A percentile compares a stretch with the other conserved stretches of the same genome.
Conservation (phyloP, 148 eudicot species). For the Heliosperma pusillum region DNA sequence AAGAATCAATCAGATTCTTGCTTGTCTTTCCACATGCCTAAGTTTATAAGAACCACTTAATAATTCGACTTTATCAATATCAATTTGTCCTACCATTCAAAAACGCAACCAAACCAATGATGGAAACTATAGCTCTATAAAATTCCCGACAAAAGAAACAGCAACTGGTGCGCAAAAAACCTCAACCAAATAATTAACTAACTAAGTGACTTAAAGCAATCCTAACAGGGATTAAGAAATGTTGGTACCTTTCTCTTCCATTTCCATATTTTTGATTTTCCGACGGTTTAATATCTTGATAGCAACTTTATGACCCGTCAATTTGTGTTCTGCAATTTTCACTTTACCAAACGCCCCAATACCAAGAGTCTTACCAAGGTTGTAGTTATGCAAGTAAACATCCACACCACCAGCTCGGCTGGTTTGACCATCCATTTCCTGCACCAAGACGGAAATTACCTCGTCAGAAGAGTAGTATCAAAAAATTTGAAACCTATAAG, state of each 20-base stretch:
- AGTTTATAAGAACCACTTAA: neutral
- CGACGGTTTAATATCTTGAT: constrained; percentile 89
- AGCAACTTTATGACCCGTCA: constrained; percentile 87
- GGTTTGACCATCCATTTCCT: constrained; percentile 61
- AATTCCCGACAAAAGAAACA: neutral
- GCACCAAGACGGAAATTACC: neutral
- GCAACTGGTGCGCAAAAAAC: neutral
- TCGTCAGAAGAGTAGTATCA: neutral
- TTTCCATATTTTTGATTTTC: constrained; percentile 86
- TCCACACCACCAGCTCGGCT: constrained; percentile 59
- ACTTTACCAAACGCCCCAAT: constrained; percentile 99
- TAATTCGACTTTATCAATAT: neutral
- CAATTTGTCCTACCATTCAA: neutral
- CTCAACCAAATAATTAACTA: neutral
- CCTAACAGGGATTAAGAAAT: constrained; percentile 2
- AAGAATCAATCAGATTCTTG: neutral
- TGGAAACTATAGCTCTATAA: neutral
- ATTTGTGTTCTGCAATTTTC: constrained; percentile 83
- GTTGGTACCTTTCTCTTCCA: constrained; percentile 89
- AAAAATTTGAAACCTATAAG: neutral
- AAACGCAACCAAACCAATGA: neutral
- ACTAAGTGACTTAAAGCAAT: neutral
- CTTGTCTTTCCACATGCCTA: neutral
- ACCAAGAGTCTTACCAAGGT: constrained; percentile 91
- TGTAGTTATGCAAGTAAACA: constrained; percentile 61